Base-by-base conservation (phyloP, 2,329 filamentous ascomycete genomes). In the Biscogniauxia marginata region DNA sequence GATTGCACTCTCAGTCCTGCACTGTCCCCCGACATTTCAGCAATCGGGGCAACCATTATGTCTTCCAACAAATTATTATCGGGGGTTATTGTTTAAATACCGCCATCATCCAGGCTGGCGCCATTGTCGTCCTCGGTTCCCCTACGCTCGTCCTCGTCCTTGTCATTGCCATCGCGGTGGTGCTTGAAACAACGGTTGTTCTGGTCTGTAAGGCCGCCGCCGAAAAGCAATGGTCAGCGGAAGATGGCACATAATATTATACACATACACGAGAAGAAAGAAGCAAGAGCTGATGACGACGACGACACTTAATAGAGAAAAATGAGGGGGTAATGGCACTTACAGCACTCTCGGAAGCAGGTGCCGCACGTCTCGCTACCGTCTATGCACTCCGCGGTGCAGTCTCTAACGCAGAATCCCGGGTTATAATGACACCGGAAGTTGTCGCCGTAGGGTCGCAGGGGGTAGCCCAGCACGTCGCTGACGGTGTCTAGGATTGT, bases 321-420 rank as follows among this genome's bases (percentile, higher is more conserved):
- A 20, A 20, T 11, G 3, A 18, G 25, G 30, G 30, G 44, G 30
- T 21, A 7, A 47, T 18, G 39, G 22, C 18, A 50, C 57, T 61
- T 54, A 63, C 59, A 49, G 58, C 64, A 63, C 53, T 46, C 56
- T 50, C 47, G 53, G 23, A 65, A 56, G 47, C 61, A 65, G 18
- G 39, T 46, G 4, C 50, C 23, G 54, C 61, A 65, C 11, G 51
- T 48, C 7, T 55, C 22, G 3, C 30, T 22, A 0, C 49, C 50
- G 25, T 20, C 54, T 3, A 46, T 43, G 49, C 65, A 68, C 3
- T 56, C 11, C 1, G 30, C 21, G 3, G 54, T 48, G 53, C 64
- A 67, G 21, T 53, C 22, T 19, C 50, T 49, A 25, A 63, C 52
- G 49, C 63, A 67, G n/a, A 53, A 43, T 16, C 39, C 25, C 34